phyloP scores from a whole-genome alignment of 305 asterid species.

The Nicotiana rustica region DNA sequence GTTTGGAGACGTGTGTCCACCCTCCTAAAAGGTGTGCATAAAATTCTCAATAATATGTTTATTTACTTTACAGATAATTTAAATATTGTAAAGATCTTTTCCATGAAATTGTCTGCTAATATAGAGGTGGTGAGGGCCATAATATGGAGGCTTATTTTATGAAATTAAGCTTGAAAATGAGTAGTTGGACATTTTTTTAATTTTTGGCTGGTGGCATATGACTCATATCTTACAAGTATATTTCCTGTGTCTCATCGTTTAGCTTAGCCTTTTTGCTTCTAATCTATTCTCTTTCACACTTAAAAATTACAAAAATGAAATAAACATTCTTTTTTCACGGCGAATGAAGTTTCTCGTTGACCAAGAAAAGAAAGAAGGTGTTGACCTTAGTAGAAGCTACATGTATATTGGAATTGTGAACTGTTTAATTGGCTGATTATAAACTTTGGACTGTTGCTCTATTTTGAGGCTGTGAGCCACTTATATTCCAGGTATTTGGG shows the following conservation, averaged over 20 bases:
- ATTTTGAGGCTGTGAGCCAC: not conserved
- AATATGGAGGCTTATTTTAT: not conserved
- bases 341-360: not conserved
- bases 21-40: too few species aligned
- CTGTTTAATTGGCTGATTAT: constrained; percentile 32
- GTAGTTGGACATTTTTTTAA: not conserved
- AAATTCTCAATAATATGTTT: not conserved
- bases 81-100: not conserved
- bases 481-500: constrained; percentile 25
- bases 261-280: not conserved
- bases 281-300: constrained; percentile 23
- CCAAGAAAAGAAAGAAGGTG: not conserved
- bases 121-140: not conserved
- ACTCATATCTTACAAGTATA: constrained; percentile 23
- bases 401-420: constrained; percentile 21
- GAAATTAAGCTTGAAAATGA: not conserved
- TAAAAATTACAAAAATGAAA: not conserved
- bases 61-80: not conserved
- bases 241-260: constrained; percentile 5
- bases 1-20: not conserved
- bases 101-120: constrained; percentile 7
- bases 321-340: not conserved
- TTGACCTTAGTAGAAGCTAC: not conserved
- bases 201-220: constrained; percentile 27
- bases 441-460: not conserved